These are phyloP conservation scores for Penicillium sp. DNA, from an alignment of 2,329 filamentous ascomycete species.

Conservation along the genomic window DNA sequence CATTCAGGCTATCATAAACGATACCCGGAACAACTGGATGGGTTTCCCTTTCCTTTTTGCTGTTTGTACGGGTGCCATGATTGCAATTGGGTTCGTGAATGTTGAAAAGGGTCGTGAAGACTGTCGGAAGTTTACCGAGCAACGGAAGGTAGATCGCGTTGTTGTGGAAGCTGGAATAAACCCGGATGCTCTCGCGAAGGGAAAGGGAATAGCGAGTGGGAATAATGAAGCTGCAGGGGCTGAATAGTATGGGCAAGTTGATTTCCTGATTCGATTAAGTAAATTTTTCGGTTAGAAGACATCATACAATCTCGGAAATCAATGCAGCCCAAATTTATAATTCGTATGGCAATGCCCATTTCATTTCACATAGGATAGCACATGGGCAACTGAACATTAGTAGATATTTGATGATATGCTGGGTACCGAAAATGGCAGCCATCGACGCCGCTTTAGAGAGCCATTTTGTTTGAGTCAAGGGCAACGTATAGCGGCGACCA, in stretches of 20 bases:
- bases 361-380: background rate
- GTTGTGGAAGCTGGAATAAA: constrained; percentile 25
- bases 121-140: constrained; percentile 38
- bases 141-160: constrained; percentile 32
- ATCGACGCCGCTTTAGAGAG: background rate
- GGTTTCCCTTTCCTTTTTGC: constrained; percentile 46
- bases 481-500: background rate
- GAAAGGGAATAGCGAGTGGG: background rate
- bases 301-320: background rate
- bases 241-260: background rate
- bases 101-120: constrained; percentile 44
- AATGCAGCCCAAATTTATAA: background rate
- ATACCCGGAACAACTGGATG: constrained; percentile 45
- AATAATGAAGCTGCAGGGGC: background rate
- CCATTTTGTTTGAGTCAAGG: background rate
- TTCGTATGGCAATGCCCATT: too few species aligned
- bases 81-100: constrained; percentile 42
- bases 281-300: too few species aligned
- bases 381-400: too few species aligned
- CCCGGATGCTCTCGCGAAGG: constrained; percentile 18
- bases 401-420: too few species aligned
- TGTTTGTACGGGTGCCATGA: constrained; percentile 38
- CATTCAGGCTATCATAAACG: constrained; percentile 46
- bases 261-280: too few species aligned
- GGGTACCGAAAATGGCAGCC: too few species aligned